Evolutionary conservation across 257 asterid species (phyloP).

Genomic region (Cinchona pubescens): DNA sequence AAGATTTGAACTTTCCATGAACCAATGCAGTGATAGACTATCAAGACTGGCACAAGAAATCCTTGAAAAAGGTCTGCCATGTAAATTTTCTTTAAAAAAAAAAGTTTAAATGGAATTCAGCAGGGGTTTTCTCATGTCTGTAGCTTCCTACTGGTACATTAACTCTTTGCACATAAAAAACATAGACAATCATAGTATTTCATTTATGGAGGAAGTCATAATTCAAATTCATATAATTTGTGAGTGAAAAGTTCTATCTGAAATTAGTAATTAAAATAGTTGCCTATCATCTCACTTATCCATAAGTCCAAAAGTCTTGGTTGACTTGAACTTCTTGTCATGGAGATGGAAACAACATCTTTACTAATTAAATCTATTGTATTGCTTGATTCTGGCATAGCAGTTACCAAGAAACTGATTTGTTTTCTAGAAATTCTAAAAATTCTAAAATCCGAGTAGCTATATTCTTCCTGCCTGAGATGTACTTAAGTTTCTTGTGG

Average conservation of each 20-base stretch:
- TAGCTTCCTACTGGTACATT: not conserved
- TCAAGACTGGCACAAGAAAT: constrained; percentile 74
- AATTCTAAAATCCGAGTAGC: not conserved
- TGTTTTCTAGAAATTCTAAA: not conserved
- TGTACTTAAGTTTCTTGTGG: not conserved
- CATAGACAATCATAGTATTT: not conserved
- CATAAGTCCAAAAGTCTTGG: not conserved
- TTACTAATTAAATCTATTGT: not conserved
- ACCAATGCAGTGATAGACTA: constrained; percentile 59
- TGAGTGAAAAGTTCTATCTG: not conserved
- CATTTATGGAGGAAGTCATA: not conserved
- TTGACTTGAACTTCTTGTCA: not conserved
- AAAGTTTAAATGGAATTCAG: not conserved
- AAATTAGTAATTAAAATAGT: not conserved
- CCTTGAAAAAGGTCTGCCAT: constrained; percentile 60
- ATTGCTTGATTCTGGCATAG: not conserved
- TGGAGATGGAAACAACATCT: not conserved
- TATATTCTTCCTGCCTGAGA: not conserved
- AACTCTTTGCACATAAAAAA: not conserved
- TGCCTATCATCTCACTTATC: not conserved
- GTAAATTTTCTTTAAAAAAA: not conserved
- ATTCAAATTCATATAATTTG: not conserved
- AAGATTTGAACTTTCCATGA: constrained; percentile 96
- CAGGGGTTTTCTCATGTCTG: constrained; percentile 5
- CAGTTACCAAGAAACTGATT: not conserved